A percentile compares a stretch with the other conserved stretches of the same genome.
Evolutionary conservation across 768 basidiomycete genomes (phyloP).

Genomic region (Pisolithus tinctorius): DNA sequence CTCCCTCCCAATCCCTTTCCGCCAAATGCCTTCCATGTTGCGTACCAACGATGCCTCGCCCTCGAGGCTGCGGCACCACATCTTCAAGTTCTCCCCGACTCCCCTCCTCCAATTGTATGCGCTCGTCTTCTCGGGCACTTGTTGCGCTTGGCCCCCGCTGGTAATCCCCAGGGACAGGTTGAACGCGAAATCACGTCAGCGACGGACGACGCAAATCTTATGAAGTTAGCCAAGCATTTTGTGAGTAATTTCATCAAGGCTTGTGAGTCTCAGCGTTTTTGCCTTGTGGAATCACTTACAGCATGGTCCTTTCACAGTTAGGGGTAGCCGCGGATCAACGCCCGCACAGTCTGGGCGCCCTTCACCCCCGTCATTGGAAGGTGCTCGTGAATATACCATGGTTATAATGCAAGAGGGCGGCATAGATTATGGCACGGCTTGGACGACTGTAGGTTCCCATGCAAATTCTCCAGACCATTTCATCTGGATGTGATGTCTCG

Average conservation of each 20-base stretch:
- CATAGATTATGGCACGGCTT: not conserved
- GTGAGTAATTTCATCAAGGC: not conserved
- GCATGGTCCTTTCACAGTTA: not conserved
- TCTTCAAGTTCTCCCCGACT: not conserved
- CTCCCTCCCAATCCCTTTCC: too few species aligned
- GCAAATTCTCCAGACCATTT: not conserved
- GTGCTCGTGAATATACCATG: not conserved
- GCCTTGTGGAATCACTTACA: not conserved
- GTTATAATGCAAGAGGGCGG: not conserved
- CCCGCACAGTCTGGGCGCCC: constrained; percentile 14
- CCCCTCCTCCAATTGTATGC: not conserved
- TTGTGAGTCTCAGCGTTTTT: not conserved
- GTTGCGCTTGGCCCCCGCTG: not conserved
- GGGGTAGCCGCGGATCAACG: constrained; percentile 11
- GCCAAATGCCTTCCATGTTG: too few species aligned
- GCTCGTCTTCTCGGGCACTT: not conserved
- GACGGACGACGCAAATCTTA: not conserved
- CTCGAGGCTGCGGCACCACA: too few species aligned
- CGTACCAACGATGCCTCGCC: too few species aligned
- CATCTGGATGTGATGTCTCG: not conserved
- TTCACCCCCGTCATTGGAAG: constrained; percentile 16
- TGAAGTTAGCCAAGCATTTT: not conserved
- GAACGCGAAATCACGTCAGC: too few species aligned
- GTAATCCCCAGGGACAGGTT: not conserved
- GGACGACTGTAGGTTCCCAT: not conserved